phyloP scores from a whole-genome alignment of 108 stramenopile species.

The Nannochloropsis salina region DNA sequence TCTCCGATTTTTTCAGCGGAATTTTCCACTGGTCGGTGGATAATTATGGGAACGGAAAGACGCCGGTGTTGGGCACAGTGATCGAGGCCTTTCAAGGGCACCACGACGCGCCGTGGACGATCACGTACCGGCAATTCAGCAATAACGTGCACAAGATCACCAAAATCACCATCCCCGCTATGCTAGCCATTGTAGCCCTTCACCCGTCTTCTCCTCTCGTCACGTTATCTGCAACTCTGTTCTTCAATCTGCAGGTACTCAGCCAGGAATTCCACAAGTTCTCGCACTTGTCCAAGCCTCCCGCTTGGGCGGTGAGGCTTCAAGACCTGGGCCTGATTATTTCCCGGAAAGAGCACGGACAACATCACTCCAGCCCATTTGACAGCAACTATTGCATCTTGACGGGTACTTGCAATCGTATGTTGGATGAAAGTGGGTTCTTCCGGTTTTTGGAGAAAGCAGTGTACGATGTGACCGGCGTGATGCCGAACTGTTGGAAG shows the following conservation, averaged over 20 bases:
- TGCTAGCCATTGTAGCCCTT: conserved; percentile 41
- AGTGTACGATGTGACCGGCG: conserved; percentile 70
- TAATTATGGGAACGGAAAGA: conserved; percentile 81
- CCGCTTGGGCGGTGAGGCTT: conserved; percentile 57
- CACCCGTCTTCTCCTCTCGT: background rate
- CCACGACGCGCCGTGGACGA: conserved; percentile 86
- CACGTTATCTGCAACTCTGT: background rate
- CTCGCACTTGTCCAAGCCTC: conserved; percentile 68
- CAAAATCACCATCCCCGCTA: conserved; percentile 63
- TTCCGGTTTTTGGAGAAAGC: conserved; percentile 71
- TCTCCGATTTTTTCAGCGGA: conserved; percentile 73
- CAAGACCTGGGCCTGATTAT: conserved; percentile 64
- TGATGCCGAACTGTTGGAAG: conserved; percentile 78
- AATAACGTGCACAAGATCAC: conserved; percentile 89
- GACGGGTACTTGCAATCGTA: conserved; percentile 65
- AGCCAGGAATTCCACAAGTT: conserved; percentile 84
- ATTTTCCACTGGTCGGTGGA: conserved; percentile 89
- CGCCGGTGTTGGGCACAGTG: conserved; percentile 81
- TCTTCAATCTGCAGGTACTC: conserved; percentile 27
- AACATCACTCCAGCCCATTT: conserved; percentile 77
- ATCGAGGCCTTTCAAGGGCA: conserved; percentile 92
- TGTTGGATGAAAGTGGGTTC: conserved; percentile 68
- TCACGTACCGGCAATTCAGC: conserved; percentile 76
- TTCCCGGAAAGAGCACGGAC: conserved; percentile 67
- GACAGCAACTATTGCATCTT: conserved; percentile 87